Conservation (phyloP, 2,329 filamentous ascomycete species). For the Berkeleyomyces rouxiae region DNA sequence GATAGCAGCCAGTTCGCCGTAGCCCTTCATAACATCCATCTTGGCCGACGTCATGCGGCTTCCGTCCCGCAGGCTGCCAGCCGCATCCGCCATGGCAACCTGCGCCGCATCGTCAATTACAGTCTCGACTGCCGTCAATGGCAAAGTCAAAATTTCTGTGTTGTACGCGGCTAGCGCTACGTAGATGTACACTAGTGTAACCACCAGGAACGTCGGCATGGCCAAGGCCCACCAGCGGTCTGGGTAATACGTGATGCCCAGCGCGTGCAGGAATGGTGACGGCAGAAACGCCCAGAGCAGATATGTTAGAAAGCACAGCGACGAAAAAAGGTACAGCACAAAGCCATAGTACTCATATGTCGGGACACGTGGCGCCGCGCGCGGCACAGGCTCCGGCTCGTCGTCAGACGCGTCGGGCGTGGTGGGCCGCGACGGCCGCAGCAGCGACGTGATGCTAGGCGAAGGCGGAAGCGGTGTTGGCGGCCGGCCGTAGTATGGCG, state of each 20-base stretch:
- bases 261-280: constrained; percentile 73
- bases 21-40: constrained; percentile 18
- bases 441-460: constrained; percentile 77
- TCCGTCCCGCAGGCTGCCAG: constrained; percentile 34
- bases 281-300: constrained; percentile 80
- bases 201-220: constrained; percentile 77
- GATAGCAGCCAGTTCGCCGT: constrained; percentile 39
- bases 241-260: constrained; percentile 93
- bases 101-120: constrained; percentile 82
- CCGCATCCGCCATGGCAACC: constrained; percentile 63
- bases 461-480: constrained; percentile 86
- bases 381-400: constrained; percentile 61
- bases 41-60: constrained; percentile 23
- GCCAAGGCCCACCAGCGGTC: constrained; percentile 96
- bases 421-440: constrained; percentile 79
- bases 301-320: constrained; percentile 58
- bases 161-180: constrained; percentile 85
- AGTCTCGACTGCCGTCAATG: constrained; percentile 65
- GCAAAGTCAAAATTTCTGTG: constrained; percentile 69
- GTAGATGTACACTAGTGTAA: constrained; percentile 81
- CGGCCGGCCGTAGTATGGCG: constrained; percentile 94
- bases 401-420: constrained; percentile 86
- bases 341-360: constrained; percentile 99
- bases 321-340: constrained; percentile 82
- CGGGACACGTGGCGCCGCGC: constrained; percentile 82